Percentiles rank a stretch among this genome's conserved stretches.
These are phyloP conservation scores for Lichtheimia ramosa DNA, from an alignment of 371 early-diverging fungal genomes.

Conservation along the genomic window DNA sequence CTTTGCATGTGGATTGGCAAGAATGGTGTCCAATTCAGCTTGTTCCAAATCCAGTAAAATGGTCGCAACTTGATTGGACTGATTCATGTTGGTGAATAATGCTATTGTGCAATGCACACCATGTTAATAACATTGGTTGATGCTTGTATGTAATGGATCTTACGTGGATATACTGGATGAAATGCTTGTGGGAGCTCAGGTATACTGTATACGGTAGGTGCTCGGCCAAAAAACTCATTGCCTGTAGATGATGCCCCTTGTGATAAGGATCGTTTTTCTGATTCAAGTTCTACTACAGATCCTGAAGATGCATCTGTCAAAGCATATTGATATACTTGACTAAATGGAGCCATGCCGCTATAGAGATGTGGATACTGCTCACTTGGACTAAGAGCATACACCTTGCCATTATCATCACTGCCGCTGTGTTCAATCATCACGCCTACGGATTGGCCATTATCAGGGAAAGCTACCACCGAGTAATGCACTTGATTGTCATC, in stretches of 20 bases:
- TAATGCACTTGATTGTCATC: conserved; percentile 34
- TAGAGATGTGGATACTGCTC: conserved; percentile 33
- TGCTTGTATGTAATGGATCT: conserved; percentile 3
- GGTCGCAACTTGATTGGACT: conserved; percentile 46
- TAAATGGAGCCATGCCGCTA: conserved; percentile 37
- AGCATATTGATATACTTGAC: conserved; percentile 35
- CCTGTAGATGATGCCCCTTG: conserved; percentile 38
- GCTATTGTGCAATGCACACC: conserved; percentile 10
- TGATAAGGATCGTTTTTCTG: conserved; percentile 34
- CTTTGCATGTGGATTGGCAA: conserved; percentile 28
- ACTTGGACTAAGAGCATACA: conserved; percentile 22
- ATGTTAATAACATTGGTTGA: not conserved
- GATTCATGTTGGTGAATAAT: conserved; percentile 24
- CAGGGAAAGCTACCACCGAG: conserved; percentile 44
- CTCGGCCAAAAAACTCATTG: conserved; percentile 57
- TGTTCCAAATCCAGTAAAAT: conserved; percentile 42
- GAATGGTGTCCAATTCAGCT: conserved; percentile 28
- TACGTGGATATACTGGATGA: conserved; percentile 47
- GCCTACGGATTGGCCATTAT: conserved; percentile 31
- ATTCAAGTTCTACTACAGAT: conserved; percentile 16
- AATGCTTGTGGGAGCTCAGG: conserved; percentile 57
- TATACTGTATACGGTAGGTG: conserved; percentile 36
- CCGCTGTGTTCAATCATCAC: conserved; percentile 20
- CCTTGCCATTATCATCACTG: conserved; percentile 1
- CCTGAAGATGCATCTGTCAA: conserved; percentile 18